Conservation (phyloP, 2,329 filamentous ascomycete species). For the Diaporthe capsici region DNA sequence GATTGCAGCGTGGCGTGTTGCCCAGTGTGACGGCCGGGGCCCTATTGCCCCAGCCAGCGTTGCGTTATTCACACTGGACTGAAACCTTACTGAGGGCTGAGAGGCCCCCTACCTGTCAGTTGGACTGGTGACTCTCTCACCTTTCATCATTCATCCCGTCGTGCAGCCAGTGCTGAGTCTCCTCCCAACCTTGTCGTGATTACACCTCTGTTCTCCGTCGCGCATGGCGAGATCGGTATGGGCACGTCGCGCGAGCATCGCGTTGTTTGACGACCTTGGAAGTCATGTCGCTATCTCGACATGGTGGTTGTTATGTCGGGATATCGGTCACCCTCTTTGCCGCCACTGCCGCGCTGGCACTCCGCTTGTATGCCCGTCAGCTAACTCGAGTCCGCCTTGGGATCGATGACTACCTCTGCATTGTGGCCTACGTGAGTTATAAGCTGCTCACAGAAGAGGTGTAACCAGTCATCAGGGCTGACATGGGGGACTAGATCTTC, state of each 20-base stretch:
- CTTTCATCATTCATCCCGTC: not conserved
- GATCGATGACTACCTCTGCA: constrained; percentile 26
- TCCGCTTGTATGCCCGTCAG: constrained; percentile 16
- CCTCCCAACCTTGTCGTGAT: not conserved
- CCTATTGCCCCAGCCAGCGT: not conserved
- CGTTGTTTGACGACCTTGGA: not conserved
- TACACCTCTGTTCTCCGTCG: not conserved
- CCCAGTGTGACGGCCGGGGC: not conserved
- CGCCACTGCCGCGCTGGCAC: constrained; percentile 22
- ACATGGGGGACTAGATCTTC: not conserved
- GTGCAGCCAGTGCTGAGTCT: not conserved
- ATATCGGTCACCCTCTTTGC: constrained; percentile 20
- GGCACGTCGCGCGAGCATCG: not conserved
- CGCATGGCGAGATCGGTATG: not conserved
- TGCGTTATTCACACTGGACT: not conserved
- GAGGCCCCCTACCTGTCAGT: not conserved
- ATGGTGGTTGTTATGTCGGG: constrained; percentile 30
- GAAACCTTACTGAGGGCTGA: constrained; percentile 2
- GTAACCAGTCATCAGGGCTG: not conserved
- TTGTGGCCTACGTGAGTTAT: constrained; percentile 25
- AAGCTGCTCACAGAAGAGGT: too few species aligned
- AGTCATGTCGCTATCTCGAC: constrained; percentile 20
- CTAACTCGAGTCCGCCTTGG: constrained; percentile 16
- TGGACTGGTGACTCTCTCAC: not conserved
- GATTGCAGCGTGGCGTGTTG: not conserved